Conservation (phyloP, 2,329 filamentous ascomycete species). For the Stylonectria norvegica region DNA sequence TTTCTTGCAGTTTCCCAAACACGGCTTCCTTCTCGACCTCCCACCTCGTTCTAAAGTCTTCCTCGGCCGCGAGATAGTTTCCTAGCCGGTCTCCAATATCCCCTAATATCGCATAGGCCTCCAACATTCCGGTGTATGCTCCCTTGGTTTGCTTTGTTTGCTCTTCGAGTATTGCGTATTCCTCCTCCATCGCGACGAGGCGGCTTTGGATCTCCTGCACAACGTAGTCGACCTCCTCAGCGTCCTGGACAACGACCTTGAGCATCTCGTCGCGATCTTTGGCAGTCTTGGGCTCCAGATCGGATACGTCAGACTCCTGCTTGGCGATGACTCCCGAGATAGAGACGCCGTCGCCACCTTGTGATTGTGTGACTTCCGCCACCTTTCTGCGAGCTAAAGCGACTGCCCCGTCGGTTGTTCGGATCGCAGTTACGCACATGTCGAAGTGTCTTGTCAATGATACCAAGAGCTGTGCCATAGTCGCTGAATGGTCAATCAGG, state of each 20-base stretch:
- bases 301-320: conserved; percentile 48
- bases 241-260: conserved; percentile 70
- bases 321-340: conserved; percentile 65
- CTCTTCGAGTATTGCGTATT: conserved; percentile 60
- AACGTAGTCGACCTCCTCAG: conserved; percentile 62
- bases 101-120: conserved; percentile 64
- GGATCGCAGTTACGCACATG: conserved; percentile 84
- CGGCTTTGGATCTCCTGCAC: conserved; percentile 70
- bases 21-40: conserved; percentile 70
- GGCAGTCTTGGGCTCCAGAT: conserved; percentile 67
- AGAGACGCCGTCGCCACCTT: conserved; percentile 48
- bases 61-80: conserved; percentile 61
- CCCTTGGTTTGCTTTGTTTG: conserved; percentile 52
- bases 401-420: conserved; percentile 79
- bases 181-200: conserved; percentile 71
- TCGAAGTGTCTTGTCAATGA: conserved; percentile 87
- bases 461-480: conserved; percentile 77
- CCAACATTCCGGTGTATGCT: conserved; percentile 55
- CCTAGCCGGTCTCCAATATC: conserved; percentile 64
- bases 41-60: conserved; percentile 66
- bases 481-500: conserved; percentile 71
- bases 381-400: conserved; percentile 66
- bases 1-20: conserved; percentile 65
- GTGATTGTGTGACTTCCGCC: conserved; percentile 57
- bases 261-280: conserved; percentile 82